phyloP scores from a whole-genome alignment of 805 yeast species.

The Starmera dryadoides region DNA sequence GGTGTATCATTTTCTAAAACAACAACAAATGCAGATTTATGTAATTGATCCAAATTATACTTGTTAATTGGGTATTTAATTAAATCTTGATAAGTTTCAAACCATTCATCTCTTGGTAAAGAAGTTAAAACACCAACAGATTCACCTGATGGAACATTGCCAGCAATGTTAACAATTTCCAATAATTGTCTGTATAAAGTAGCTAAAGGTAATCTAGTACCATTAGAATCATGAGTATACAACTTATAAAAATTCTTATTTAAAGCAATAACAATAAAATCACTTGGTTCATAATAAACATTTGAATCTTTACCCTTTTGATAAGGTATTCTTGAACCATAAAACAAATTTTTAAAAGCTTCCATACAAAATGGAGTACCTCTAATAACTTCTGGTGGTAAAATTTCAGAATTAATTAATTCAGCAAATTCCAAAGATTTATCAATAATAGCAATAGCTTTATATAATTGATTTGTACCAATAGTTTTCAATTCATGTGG shows the following conservation, averaged over 20 bases:
- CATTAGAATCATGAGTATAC: slow-evolving; percentile 43
- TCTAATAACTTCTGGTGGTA: slow-evolving; percentile 74
- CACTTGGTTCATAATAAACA: slow-evolving; percentile 44
- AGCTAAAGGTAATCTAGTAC: slow-evolving; percentile 35
- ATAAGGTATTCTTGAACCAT: slow-evolving; percentile 77
- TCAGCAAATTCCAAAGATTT: slow-evolving; percentile 64
- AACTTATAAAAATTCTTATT: slow-evolving; percentile 80
- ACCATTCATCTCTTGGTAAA: slow-evolving; percentile 81
- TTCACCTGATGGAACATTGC: slow-evolving; percentile 20
- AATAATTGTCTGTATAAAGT: slow-evolving; percentile 54
- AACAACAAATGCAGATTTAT: slow-evolving; percentile 71
- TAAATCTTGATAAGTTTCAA: slow-evolving; percentile 50
- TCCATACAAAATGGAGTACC: slow-evolving; percentile 91
- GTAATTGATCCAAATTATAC: slow-evolving; percentile 57
- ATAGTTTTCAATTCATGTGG: slow-evolving; percentile 32
- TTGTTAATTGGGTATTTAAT: slow-evolving; percentile 52
- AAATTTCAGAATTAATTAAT: slow-evolving; percentile 58
- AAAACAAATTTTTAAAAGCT: slow-evolving; percentile 85
- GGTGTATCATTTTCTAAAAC: slow-evolving; percentile 74
- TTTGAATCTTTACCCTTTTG: slow-evolving; percentile 54
- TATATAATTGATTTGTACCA: slow-evolving; percentile 56
- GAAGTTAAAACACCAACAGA: slow-evolving; percentile 72
- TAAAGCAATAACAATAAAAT: slow-evolving; percentile 64
- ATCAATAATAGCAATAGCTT: slow-evolving; percentile 69
- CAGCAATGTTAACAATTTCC: slow-evolving; percentile 36